Percentiles rank a stretch among this genome's conserved stretches.
These are phyloP conservation scores for Penicillium sclerotiorum DNA, from an alignment of 2,329 filamentous ascomycete genomes.

Conservation along the genomic window DNA sequence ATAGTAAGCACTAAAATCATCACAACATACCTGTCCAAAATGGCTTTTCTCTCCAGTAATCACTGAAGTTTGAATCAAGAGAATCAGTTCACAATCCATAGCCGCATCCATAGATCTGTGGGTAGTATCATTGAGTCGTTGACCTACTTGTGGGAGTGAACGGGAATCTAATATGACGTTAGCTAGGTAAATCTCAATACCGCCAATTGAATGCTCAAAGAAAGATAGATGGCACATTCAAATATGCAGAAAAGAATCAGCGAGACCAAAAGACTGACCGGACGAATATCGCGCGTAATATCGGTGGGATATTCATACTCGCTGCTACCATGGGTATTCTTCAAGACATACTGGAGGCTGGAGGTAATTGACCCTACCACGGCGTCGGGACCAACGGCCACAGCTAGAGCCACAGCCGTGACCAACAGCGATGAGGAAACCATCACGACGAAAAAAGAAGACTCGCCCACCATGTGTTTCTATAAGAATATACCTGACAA, in stretches of 20 bases:
- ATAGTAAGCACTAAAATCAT: not conserved
- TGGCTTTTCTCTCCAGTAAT: slow-evolving; percentile 57
- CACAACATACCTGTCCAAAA: slow-evolving; percentile 47
- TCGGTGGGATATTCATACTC: slow-evolving; percentile 64
- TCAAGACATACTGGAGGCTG: slow-evolving; percentile 58
- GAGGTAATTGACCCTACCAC: slow-evolving; percentile 39
- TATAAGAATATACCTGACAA: too few species aligned
- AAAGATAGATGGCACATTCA: not conserved
- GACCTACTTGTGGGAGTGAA: slow-evolving; percentile 46
- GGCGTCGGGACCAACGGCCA: slow-evolving; percentile 26
- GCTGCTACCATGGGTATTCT: slow-evolving; percentile 55
- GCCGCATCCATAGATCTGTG: too few species aligned
- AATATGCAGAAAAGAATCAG: too few species aligned
- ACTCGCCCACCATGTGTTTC: not conserved
- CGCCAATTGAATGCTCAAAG: not conserved
- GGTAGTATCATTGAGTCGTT: not conserved
- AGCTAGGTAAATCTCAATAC: not conserved
- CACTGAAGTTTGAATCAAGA: slow-evolving; percentile 44
- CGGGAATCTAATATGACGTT: slow-evolving; percentile 37
- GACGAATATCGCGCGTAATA: slow-evolving; percentile 62
- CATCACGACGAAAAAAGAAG: not conserved
- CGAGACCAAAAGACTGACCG: slow-evolving; percentile 45
- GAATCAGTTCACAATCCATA: too few species aligned
- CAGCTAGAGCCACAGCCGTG: slow-evolving; percentile 23
- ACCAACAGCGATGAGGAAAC: slow-evolving; percentile 16